Base-by-base conservation (phyloP, 768 basidiomycete genomes). In the Phaeolepiota aurea region DNA sequence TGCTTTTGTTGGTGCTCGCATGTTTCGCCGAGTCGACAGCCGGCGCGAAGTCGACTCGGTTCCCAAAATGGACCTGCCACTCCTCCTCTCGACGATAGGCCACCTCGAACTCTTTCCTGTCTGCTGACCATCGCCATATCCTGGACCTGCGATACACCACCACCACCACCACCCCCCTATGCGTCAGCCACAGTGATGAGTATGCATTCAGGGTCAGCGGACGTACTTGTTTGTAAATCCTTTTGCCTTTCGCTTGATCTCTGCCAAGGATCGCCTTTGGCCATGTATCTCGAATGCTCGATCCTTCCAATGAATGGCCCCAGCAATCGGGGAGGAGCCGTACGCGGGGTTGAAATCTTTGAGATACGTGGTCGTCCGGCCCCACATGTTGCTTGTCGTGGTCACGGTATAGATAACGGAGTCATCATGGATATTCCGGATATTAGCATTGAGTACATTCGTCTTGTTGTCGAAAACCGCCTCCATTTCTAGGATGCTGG, bases 381-480 rank as follows among this genome's bases (percentile, higher is more conserved):
- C 65, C 41, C 64, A 63, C 13, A 68, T 53, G 13, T 64, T 63
- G 35, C 69, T 65, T 5, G 61, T 64, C 4, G 74, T 72, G 22
- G 62, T 56, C 22, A 73, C 49, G 2, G 61, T 54, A 47, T 75
- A 76, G 4, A 74, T 47, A 23, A 65, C 52, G 0, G 69, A 70
- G 41, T 66, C 56, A 45, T 74, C 72, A 46, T 70, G 66, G 1
- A 56, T 47, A 9, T 66, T 57, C 14, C 62, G 62, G 41, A 76
- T 60, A 19, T 59, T 54, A 5, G 71, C 65, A 35, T 67, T 64
- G 20, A 74, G 62, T 14, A 74, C 57, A 52, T 76, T 73, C 38
- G 57, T 57, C 42, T 68, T 66, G 60, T 72, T 73, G 53, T 73
- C 69, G 48, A 76, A 71, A 12, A 54, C 56, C n/a, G 62, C 72